Conservation (phyloP, 2,329 filamentous ascomycete genomes). For the Achaetomium macrosporum region DNA sequence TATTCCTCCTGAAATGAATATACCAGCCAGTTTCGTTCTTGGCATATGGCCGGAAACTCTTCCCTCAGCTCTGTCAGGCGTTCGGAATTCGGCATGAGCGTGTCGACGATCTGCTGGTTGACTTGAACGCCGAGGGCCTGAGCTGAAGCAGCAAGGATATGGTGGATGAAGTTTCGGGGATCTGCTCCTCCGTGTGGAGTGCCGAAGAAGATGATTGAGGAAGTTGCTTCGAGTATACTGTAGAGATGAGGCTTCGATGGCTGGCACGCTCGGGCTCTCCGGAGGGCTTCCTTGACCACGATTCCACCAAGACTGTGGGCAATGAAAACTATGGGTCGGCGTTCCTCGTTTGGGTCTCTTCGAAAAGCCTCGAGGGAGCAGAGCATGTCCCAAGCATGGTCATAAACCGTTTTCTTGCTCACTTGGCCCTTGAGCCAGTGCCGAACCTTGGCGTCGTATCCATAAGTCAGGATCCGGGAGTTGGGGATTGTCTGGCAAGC, state of each 20-base stretch:
- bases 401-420: constrained; percentile 28
- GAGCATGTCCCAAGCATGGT: constrained; percentile 32
- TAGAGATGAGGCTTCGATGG: constrained; percentile 4
- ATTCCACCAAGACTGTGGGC: constrained; percentile 31
- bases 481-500: constrained; percentile 17
- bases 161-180: constrained; percentile 22
- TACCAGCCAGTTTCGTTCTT: constrained; percentile 27
- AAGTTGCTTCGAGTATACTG: constrained; percentile 19
- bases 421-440: constrained; percentile 21
- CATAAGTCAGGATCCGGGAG: constrained; percentile 27
- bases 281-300: constrained; percentile 25
- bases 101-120: constrained; percentile 29
- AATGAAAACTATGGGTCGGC: constrained; percentile 27
- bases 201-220: constrained; percentile 29
- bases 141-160: constrained; percentile 13
- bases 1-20: constrained; percentile 32
- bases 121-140: constrained; percentile 22
- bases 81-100: constrained; percentile 29
- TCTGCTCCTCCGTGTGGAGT: constrained; percentile 29
- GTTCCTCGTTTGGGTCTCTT: constrained; percentile 11
- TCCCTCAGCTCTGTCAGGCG: too few relatives aligned
- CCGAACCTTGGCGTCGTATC: constrained; percentile 27
- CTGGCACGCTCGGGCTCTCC: constrained; percentile 6
- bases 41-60: constrained; percentile 27
- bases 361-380: constrained; percentile 28